phyloP scores from a whole-genome alignment of 139 green algal species.

The Pedinophyceae sp. region DNA sequence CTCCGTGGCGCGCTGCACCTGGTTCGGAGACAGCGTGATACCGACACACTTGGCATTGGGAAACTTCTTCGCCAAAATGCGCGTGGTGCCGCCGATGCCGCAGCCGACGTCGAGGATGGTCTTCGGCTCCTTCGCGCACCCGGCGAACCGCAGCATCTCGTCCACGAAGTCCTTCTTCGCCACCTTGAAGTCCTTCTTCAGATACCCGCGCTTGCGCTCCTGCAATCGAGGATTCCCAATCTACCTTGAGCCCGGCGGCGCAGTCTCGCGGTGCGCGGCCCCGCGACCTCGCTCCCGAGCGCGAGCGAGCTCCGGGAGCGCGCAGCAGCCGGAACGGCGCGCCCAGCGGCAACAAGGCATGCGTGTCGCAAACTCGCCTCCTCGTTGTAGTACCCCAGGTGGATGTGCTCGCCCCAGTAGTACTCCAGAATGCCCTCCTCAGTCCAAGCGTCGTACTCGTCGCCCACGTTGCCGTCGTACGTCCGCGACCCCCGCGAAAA shows the following conservation, averaged over 20 bases:
- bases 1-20: slow-evolving; percentile 63
- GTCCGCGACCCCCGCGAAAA: no score
- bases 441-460: slow-evolving; percentile 90
- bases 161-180: slow-evolving; percentile 90
- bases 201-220: slow-evolving; percentile 47
- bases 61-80: slow-evolving; percentile 63
- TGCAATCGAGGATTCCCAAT: slow-evolving; percentile 1
- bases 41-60: slow-evolving; percentile 44
- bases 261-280: no score
- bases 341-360: no score
- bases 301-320: not conserved
- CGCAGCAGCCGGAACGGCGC: no score
- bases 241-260: not conserved
- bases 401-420: slow-evolving; percentile 95
- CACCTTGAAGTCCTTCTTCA: slow-evolving; percentile 81
- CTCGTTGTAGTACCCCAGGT: slow-evolving; percentile 82
- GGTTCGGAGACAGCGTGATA: slow-evolving; percentile 77
- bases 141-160: slow-evolving; percentile 57
- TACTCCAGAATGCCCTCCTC: slow-evolving; percentile 68
- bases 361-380: no score
- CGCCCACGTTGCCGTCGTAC: slow-evolving; percentile 72
- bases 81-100: slow-evolving; percentile 78
- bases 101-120: slow-evolving; percentile 83
- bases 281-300: not conserved
- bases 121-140: slow-evolving; percentile 16